A percentile compares a stretch with the other conserved stretches of the same genome.
phyloP scores from a whole-genome alignment of 768 basidiomycete genomes.

The Daedaleopsis nitida region DNA sequence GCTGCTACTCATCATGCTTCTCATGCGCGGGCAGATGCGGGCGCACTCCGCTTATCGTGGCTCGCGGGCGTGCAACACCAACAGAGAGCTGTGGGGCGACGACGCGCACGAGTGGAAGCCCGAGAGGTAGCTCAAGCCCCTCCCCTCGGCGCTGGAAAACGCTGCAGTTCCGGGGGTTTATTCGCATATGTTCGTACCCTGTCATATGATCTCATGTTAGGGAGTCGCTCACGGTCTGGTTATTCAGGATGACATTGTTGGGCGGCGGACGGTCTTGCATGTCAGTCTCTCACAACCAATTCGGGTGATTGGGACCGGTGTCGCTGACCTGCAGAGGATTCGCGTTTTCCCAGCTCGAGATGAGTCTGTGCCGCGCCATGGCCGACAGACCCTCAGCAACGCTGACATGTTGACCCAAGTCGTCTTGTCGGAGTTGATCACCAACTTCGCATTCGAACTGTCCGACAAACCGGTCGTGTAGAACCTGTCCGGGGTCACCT shows the following conservation, averaged over 20 bases:
- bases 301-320: slow-evolving; percentile 4
- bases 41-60: no score
- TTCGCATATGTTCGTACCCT: slow-evolving; percentile 24
- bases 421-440: slow-evolving; percentile 12
- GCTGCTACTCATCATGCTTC: no score
- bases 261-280: slow-evolving; percentile 39
- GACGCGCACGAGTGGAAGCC: slow-evolving; percentile 46
- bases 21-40: no score
- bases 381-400: no score
- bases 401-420: slow-evolving; percentile 3
- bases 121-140: slow-evolving; percentile 40
- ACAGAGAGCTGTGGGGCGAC: slow-evolving; percentile 41
- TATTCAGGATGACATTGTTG: slow-evolving; percentile 39
- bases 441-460: slow-evolving; percentile 15
- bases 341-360: slow-evolving; percentile 25
- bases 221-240: neutral
- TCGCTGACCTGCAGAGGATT: slow-evolving; percentile 14
- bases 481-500: slow-evolving; percentile 16
- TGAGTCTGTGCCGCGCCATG: slow-evolving; percentile 15
- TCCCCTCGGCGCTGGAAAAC: slow-evolving; percentile 22
- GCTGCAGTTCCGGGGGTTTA: slow-evolving; percentile 37
- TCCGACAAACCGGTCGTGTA: slow-evolving; percentile 15
- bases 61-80: slow-evolving; percentile 28
- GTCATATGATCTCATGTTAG: no score
- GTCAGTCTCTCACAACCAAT: slow-evolving; percentile 7